Conservation (phyloP, 2,329 filamentous ascomycete genomes). For the Zymoseptoria ardabiliae region DNA sequence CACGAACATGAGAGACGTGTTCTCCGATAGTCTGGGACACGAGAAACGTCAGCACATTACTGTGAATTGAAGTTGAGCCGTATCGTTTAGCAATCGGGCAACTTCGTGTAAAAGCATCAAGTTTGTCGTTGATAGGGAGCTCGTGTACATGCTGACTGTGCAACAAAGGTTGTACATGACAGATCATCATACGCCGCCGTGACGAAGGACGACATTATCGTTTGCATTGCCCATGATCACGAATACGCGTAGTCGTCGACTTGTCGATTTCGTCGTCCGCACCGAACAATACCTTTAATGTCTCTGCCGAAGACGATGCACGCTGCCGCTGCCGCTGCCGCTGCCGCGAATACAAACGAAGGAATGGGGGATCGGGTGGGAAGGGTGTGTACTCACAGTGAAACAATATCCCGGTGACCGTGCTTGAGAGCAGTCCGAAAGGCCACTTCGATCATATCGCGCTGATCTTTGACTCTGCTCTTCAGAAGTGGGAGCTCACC, state of each 20-base stretch:
- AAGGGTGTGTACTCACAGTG: conserved; percentile 30
- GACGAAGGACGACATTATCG: background rate
- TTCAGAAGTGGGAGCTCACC: conserved; percentile 49
- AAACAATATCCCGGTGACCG: conserved; percentile 41
- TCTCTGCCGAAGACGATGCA: background rate
- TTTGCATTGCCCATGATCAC: background rate
- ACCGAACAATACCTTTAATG: background rate
- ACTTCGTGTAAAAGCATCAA: no score
- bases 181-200: no score
- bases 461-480: conserved; percentile 50
- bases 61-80: background rate
- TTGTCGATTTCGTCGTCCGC: background rate
- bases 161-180: background rate
- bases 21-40: conserved; percentile 21
- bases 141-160: background rate
- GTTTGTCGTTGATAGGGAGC: no score
- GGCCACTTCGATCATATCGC: conserved; percentile 49
- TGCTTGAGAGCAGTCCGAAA: conserved; percentile 39
- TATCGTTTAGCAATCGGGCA: background rate
- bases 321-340: conserved; percentile 4
- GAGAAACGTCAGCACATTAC: conserved; percentile 5
- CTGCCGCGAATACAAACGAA: background rate
- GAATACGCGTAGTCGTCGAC: background rate
- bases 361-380: conserved; percentile 4
- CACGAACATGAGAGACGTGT: conserved; percentile 36